Evolutionary conservation across 2,329 filamentous ascomycete species (phyloP).

Genomic region (Sporothrix brunneoviolacea): DNA sequence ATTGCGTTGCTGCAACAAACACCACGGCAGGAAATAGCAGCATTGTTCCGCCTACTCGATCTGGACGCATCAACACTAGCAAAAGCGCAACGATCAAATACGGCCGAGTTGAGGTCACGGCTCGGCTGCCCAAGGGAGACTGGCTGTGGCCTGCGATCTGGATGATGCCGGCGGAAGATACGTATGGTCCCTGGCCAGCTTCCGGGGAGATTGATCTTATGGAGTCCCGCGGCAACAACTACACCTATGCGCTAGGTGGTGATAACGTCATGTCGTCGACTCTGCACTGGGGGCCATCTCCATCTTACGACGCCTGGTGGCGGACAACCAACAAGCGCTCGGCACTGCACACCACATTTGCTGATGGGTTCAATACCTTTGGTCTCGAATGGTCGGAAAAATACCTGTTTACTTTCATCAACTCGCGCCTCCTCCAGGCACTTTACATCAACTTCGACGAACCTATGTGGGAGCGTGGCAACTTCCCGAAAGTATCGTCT

Average conservation of each 20-base stretch:
- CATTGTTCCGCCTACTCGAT: slow-evolving; percentile 70
- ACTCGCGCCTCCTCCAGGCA: slow-evolving; percentile 72
- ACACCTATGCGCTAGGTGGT: slow-evolving; percentile 67
- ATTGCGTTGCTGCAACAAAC: slow-evolving; percentile 69
- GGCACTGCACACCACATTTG: slow-evolving; percentile 69
- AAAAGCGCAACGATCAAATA: slow-evolving; percentile 67
- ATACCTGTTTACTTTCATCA: slow-evolving; percentile 81
- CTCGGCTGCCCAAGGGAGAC: slow-evolving; percentile 68
- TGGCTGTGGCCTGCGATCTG: slow-evolving; percentile 93
- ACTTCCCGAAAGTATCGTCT: slow-evolving; percentile 52
- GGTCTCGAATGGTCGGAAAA: slow-evolving; percentile 84
- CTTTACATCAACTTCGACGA: slow-evolving; percentile 69
- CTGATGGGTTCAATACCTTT: slow-evolving; percentile 64
- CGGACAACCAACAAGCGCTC: slow-evolving; percentile 70
- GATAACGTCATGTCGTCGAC: slow-evolving; percentile 75
- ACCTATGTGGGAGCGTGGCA: slow-evolving; percentile 61
- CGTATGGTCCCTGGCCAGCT: slow-evolving; percentile 69
- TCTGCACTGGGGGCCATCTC: slow-evolving; percentile 74
- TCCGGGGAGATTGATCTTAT: slow-evolving; percentile 81
- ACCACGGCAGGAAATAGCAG: slow-evolving; percentile 61
- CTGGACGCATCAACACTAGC: slow-evolving; percentile 71
- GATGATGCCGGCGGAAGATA: slow-evolving; percentile 70
- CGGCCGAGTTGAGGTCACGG: slow-evolving; percentile 72
- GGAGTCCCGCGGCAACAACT: slow-evolving; percentile 77
- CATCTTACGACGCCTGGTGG: slow-evolving; percentile 72